A percentile compares a stretch with the other conserved stretches of the same genome.
Conservation (phyloP, 169 alveolate genomes). For the Babesia divergens region DNA sequence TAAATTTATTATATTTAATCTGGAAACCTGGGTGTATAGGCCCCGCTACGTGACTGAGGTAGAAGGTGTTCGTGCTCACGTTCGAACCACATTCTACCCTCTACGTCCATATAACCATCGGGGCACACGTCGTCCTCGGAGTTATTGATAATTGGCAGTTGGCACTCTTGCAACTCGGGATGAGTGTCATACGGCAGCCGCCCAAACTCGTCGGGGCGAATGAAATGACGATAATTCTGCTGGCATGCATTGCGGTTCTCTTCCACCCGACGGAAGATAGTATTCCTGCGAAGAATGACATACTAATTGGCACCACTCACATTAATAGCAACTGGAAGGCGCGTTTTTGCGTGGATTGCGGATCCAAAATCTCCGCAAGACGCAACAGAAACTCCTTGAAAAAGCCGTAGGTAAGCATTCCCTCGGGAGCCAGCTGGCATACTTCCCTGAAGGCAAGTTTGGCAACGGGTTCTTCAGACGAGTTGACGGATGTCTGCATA, state of each 20-base stretch:
- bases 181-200: constrained; percentile 2
- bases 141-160: not conserved
- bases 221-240: not conserved
- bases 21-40: constrained; percentile 40
- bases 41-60: constrained; percentile 1
- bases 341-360: constrained; percentile 44
- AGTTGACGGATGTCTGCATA: not conserved
- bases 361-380: constrained; percentile 34
- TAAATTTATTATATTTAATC: not conserved
- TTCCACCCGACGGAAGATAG: constrained; percentile 6
- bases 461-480: constrained; percentile 39
- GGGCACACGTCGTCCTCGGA: not conserved
- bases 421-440: not conserved
- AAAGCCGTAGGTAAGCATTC: constrained; percentile 32
- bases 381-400: constrained; percentile 57
- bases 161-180: not conserved
- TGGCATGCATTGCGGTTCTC: not conserved
- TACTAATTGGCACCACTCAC: not conserved
- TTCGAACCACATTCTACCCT: constrained; percentile 60
- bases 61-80: not conserved
- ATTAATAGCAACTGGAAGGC: constrained; percentile 49
- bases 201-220: constrained; percentile 19
- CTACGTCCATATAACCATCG: constrained; percentile 27
- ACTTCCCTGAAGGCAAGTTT: constrained; percentile 34
- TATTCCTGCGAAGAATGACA: constrained; percentile 4